These are phyloP conservation scores for Lasiodiplodia sp. DNA, from an alignment of 2,329 filamentous ascomycete species.

Conservation along the genomic window DNA sequence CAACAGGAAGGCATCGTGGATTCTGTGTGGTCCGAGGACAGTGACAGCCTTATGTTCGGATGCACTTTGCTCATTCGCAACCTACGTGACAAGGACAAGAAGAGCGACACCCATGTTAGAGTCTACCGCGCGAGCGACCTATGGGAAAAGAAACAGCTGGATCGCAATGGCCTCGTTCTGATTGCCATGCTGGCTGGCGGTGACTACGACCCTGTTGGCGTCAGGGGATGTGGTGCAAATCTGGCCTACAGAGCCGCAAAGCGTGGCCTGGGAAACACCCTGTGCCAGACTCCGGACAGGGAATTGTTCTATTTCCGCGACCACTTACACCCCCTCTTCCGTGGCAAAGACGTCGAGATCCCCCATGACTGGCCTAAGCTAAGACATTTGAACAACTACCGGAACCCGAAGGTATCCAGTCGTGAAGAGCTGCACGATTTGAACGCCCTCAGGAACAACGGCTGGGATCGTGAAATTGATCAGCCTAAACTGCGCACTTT, in stretches of 20 bases:
- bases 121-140: constrained; percentile 44
- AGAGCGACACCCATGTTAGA: constrained; percentile 40
- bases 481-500: constrained; percentile 42
- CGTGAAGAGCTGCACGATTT: constrained; percentile 41
- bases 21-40: constrained; percentile 58
- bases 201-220: constrained; percentile 49
- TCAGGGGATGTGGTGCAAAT: constrained; percentile 46
- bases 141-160: constrained; percentile 38
- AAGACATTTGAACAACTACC: constrained; percentile 45
- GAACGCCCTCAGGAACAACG: constrained; percentile 37
- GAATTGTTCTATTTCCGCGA: neutral
- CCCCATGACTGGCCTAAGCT: constrained; percentile 4
- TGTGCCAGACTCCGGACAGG: constrained; percentile 34
- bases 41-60: constrained; percentile 58
- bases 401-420: constrained; percentile 44
- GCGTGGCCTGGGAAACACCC: constrained; percentile 39
- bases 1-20: constrained; percentile 55
- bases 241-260: constrained; percentile 40
- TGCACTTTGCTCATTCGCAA: constrained; percentile 52
- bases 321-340: constrained; percentile 20
- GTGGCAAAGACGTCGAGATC: constrained; percentile 1
- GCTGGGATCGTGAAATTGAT: constrained; percentile 42
- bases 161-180: constrained; percentile 47
- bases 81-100: constrained; percentile 42
- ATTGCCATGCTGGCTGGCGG: constrained; percentile 53